Percentiles rank a stretch among this genome's conserved stretches.
Conservation (phyloP, 2,329 filamentous ascomycete genomes). For the Alternaria hordeiaustralica region DNA sequence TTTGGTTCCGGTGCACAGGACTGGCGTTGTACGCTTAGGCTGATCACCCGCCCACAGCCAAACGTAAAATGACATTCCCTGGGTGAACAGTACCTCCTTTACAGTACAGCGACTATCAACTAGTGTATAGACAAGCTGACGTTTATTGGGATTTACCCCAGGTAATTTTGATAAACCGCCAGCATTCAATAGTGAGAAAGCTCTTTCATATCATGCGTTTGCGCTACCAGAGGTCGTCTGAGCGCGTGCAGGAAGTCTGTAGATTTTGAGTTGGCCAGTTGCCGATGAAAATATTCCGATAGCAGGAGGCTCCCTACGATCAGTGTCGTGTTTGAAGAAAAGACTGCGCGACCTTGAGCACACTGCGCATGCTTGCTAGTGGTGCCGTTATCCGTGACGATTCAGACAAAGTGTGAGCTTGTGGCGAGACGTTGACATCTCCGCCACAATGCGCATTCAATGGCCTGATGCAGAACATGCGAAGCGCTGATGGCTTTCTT, state of each 20-base stretch:
- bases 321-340: background rate
- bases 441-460: background rate
- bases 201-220: background rate
- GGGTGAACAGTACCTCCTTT: background rate
- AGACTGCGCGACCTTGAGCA: background rate
- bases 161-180: background rate
- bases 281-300: background rate
- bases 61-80: background rate
- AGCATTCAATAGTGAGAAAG: background rate
- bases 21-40: background rate
- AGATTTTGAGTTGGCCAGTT: background rate
- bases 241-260: background rate
- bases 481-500: background rate
- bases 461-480: background rate
- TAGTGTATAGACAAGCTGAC: background rate
- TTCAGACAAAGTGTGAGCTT: background rate
- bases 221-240: background rate
- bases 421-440: background rate
- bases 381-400: background rate
- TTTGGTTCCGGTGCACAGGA: background rate
- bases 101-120: background rate
- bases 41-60: background rate
- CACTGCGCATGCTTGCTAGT: background rate
- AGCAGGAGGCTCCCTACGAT: background rate
- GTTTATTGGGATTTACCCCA: background rate